Evolutionary conservation across 345 rosid genomes (phyloP).

Genomic region (Melastoma malabathricum): DNA sequence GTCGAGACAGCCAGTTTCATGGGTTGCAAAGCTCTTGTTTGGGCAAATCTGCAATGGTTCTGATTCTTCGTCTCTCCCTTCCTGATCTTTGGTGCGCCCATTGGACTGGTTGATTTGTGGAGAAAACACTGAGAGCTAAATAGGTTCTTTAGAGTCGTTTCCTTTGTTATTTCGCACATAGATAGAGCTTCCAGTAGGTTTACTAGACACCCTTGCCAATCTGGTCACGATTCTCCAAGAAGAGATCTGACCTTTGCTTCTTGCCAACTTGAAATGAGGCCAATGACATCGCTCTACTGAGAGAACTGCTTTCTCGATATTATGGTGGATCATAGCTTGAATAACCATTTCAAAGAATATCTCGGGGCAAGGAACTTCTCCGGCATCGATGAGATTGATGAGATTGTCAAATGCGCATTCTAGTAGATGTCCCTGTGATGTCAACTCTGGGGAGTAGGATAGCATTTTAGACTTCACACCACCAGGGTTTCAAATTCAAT

Average conservation of each 20-base stretch:
- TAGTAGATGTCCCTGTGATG: constrained; percentile 52
- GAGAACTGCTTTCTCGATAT: constrained; percentile 49
- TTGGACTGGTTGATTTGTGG: constrained; percentile 1
- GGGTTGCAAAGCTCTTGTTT: not conserved
- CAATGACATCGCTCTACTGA: constrained; percentile 44
- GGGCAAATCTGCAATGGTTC: not conserved
- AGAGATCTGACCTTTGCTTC: constrained; percentile 57
- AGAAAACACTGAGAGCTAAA: constrained; percentile 35
- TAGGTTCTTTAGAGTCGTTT: constrained; percentile 51
- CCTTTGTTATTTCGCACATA: constrained; percentile 32
- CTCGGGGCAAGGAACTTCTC: constrained; percentile 58
- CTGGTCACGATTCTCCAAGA: constrained; percentile 27
- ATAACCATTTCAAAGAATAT: constrained; percentile 62
- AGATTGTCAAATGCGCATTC: constrained; percentile 74
- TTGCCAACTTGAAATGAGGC: constrained; percentile 76
- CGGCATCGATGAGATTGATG: constrained; percentile 54
- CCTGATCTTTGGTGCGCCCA: not conserved
- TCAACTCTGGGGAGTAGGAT: constrained; percentile 2
- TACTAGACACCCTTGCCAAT: constrained; percentile 22
- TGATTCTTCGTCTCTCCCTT: not conserved
- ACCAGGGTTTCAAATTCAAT: not conserved
- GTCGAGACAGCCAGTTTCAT: constrained; percentile 2
- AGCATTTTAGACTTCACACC: constrained; percentile 4
- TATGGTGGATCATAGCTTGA: constrained; percentile 38
- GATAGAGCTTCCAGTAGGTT: constrained; percentile 35